Percentiles rank a stretch among this genome's conserved stretches.
phyloP scores from a whole-genome alignment of 176 grass and related monocot genomes.

The Triticum dicoccoides region DNA sequence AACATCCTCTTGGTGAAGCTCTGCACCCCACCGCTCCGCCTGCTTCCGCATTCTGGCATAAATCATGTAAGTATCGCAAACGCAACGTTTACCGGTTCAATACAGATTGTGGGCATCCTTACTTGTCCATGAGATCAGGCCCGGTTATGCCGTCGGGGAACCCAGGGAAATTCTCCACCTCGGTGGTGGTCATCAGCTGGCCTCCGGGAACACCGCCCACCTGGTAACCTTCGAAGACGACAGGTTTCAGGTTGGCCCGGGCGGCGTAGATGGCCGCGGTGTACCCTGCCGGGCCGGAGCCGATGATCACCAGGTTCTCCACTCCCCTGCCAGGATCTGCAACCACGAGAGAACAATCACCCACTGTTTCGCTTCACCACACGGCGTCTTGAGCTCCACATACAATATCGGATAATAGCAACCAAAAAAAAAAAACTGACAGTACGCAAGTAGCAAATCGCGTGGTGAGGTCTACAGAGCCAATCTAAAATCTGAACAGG shows the following conservation, averaged over 20 bases:
- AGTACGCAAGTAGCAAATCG: neutral
- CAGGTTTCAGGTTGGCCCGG: slow-evolving; percentile 88
- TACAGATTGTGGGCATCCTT: neutral
- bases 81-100: neutral
- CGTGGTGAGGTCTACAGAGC: neutral
- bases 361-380: neutral
- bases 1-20: slow-evolving; percentile 94
- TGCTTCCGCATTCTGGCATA: slow-evolving; percentile 76
- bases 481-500: neutral
- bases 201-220: slow-evolving; percentile 89
- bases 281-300: slow-evolving; percentile 93
- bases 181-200: slow-evolving; percentile 97
- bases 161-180: slow-evolving; percentile 96
- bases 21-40: slow-evolving; percentile 91
- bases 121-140: slow-evolving; percentile 99
- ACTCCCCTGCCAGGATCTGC: slow-evolving; percentile 52
- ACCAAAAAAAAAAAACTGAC: too few relatives aligned
- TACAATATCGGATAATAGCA: neutral
- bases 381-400: neutral
- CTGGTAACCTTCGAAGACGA: slow-evolving; percentile 95
- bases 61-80: slow-evolving; percentile 8
- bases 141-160: slow-evolving; percentile 94
- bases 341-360: neutral
- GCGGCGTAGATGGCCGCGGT: slow-evolving; percentile 92
- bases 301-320: slow-evolving; percentile 97